phyloP scores from a whole-genome alignment of 192 early-diverging fungal species.

The Coemansia sp. region DNA sequence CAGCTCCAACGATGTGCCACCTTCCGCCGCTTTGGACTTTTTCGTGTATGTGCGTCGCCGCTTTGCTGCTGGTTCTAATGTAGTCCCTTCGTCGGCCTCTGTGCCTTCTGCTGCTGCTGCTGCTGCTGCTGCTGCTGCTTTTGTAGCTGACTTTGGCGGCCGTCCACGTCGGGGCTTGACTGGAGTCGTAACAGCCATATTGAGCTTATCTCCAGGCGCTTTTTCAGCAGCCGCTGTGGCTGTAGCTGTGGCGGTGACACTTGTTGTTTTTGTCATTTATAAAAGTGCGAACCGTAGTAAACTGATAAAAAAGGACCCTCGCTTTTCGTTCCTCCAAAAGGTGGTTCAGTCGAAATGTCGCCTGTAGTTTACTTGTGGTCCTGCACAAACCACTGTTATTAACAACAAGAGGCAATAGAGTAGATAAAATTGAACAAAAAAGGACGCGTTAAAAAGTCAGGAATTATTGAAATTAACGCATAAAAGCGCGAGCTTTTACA shows the following conservation, averaged over 20 bases:
- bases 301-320: background rate
- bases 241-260: background rate
- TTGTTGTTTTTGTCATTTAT: constrained; percentile 28
- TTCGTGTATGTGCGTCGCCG: constrained; percentile 33
- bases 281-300: background rate
- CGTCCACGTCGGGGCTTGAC: constrained; percentile 15
- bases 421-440: background rate
- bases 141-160: constrained; percentile 2
- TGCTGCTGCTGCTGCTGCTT: background rate
- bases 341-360: background rate
- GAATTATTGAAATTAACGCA: background rate
- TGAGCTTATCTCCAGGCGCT: background rate
- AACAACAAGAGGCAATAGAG: background rate
- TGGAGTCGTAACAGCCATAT: background rate
- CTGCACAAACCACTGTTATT: background rate
- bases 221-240: background rate
- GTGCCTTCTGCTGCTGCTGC: background rate
- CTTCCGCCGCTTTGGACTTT: constrained; percentile 5
- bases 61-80: constrained; percentile 14
- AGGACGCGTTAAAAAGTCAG: background rate
- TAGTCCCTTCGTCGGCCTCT: background rate
- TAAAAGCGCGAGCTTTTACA: background rate
- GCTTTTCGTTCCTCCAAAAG: background rate
- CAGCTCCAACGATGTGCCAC: background rate
- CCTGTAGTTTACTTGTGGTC: background rate